Base-by-base conservation (phyloP, 208 protist genomes). In the Acanthamoeba lenticulata region DNA sequence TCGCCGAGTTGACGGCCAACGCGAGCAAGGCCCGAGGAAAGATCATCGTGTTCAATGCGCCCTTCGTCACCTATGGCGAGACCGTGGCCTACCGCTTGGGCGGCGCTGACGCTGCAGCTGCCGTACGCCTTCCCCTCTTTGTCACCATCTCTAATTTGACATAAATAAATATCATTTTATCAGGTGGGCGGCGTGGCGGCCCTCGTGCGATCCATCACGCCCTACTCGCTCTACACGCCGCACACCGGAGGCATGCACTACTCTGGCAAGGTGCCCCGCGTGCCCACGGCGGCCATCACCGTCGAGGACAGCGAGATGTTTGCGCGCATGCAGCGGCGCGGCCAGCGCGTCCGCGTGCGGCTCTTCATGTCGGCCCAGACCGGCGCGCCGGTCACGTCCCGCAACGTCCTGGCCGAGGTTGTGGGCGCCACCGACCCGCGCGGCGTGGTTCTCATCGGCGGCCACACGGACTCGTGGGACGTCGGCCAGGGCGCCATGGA, bases 401-500 rank as follows among this genome's bases (percentile, higher is more conserved):
- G 85, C 27, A 91, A 91, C 52, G 52, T 91, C 49, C 7, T 91
- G 11, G 85, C 85, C 42, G 85, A 91, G 32, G 62, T 91, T 4
- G n/a, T 42, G 29, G 85, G 85, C 44, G 40, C 29, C 4, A 15
- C 52, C 6, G 40, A 91, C n/a, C 85, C 85, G 7, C n/a, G 40
- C 11, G 85, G 62, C 24, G 36, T 91, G 13, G 85, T 91, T 13
- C 19, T 91, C 34, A 81, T 91, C 29, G 85, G 85, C 21, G 85
- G 85, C 27, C 85, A 91, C 62, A 24, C 69, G 13, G 85, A 91
- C 85, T 77, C 57, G 21, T 91, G 85, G 85, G 85, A 91, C 62
- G 62, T 77, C 4, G 85, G 57, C 21, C 24, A 15, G 17, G 85
- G 85, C 3, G 85, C 85, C 3, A 29, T 85, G 29, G 74, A 85